These are phyloP conservation scores for Oemleria cerasiformis DNA, from an alignment of 306 rosid genomes.

Conservation along the genomic window DNA sequence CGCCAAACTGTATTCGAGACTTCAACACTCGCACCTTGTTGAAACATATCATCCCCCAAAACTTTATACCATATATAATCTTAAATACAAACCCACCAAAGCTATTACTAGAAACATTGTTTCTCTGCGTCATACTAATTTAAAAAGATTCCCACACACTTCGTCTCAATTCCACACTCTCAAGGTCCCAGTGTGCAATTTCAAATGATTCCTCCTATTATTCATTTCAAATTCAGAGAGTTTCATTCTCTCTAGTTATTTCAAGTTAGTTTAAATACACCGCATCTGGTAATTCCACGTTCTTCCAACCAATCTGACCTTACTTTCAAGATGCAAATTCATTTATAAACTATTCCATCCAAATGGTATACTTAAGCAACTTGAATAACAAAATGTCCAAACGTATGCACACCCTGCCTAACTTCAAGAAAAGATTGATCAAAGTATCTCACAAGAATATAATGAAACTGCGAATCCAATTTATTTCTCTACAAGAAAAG, in stretches of 20 bases:
- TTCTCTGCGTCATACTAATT: not conserved
- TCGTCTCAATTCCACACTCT: not conserved
- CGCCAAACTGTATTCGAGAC: not conserved
- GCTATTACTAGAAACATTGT: not conserved
- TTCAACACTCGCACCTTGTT: not conserved
- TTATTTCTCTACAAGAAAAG: no score
- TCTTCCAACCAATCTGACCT: not conserved
- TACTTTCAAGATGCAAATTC: not conserved
- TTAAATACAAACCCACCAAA: not conserved
- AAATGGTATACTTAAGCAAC: not conserved
- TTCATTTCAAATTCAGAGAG: not conserved
- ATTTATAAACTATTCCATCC: not conserved
- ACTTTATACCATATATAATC: not conserved
- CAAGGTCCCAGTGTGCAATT: not conserved
- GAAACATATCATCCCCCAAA: not conserved
- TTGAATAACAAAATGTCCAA: not conserved
- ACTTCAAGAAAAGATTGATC: not conserved
- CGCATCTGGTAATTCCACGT: not conserved
- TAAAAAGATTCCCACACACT: no score
- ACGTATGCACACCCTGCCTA: not conserved
- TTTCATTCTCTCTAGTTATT: not conserved
- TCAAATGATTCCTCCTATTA: not conserved
- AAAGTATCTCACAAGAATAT: not conserved
- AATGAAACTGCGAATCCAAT: not conserved
- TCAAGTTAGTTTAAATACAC: not conserved